These are phyloP conservation scores for Lactuca saligna DNA, from an alignment of 129 eudicot genomes.

Conservation along the genomic window DNA sequence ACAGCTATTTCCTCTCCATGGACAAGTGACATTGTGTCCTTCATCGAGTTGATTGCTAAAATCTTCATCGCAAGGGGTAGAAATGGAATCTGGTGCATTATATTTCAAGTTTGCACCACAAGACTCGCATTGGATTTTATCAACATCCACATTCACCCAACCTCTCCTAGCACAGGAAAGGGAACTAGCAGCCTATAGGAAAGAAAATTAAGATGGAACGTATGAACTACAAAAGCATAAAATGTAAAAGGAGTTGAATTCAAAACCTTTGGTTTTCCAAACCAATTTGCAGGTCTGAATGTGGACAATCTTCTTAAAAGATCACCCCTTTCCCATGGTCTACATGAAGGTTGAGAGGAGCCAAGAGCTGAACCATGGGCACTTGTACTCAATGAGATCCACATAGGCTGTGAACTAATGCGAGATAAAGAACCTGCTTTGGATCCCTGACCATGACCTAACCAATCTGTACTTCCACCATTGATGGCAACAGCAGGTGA, in stretches of 20 bases:
- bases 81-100: slow-evolving; percentile 37
- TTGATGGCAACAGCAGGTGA: slow-evolving; percentile 81
- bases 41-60: slow-evolving; percentile 72
- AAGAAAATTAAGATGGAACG: slow-evolving; percentile 24
- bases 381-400: slow-evolving; percentile 66
- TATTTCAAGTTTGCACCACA: slow-evolving; percentile 76
- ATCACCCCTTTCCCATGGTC: slow-evolving; percentile 99
- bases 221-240: not conserved
- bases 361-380: slow-evolving; percentile 81
- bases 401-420: slow-evolving; percentile 61
- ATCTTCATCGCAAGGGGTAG: slow-evolving; percentile 46
- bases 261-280: slow-evolving; percentile 79
- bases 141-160: slow-evolving; percentile 83
- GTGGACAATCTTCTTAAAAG: slow-evolving; percentile 79
- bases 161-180: slow-evolving; percentile 95
- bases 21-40: slow-evolving; percentile 73
- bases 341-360: slow-evolving; percentile 81
- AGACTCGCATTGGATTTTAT: slow-evolving; percentile 78
- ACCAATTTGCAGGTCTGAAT: slow-evolving; percentile 77
- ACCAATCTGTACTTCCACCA: slow-evolving; percentile 82
- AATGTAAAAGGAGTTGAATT: slow-evolving; percentile 1
- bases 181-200: slow-evolving; percentile 26
- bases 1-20: slow-evolving; percentile 95
- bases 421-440: slow-evolving; percentile 76
- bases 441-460: slow-evolving; percentile 71